phyloP scores from a whole-genome alignment of 495 filamentous ascomycete genomes.

The Talaromyces wortmannii region DNA sequence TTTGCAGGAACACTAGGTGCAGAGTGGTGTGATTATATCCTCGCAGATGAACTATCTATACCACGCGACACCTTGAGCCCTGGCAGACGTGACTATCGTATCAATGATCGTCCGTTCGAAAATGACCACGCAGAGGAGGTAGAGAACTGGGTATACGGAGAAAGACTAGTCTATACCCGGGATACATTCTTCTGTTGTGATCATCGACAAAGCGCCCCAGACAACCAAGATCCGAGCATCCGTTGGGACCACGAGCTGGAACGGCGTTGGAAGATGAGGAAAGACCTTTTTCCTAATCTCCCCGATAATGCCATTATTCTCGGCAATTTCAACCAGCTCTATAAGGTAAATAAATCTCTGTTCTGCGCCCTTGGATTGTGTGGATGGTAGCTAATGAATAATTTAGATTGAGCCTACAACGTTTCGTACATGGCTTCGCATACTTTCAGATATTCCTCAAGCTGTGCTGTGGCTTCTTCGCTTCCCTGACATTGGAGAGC shows the following conservation, averaged over 20 bases:
- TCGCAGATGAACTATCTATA: conserved; percentile 84
- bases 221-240: conserved; percentile 52
- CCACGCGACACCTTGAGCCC: conserved; percentile 76
- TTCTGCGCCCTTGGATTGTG: neutral
- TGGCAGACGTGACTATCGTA: conserved; percentile 61
- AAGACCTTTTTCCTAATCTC: conserved; percentile 83
- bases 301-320: conserved; percentile 84
- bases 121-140: conserved; percentile 55
- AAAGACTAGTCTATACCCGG: conserved; percentile 92
- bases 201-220: conserved; percentile 86
- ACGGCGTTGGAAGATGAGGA: conserved; percentile 88
- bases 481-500: conserved; percentile 91
- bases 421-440: conserved; percentile 93
- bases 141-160: conserved; percentile 87
- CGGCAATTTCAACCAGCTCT: conserved; percentile 98
- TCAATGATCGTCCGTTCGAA: conserved; percentile 66
- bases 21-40: conserved; percentile 97
- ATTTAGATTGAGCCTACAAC: conserved; percentile 91
- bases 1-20: conserved; percentile 95
- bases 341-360: conserved; percentile 62
- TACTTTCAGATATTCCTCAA: conserved; percentile 79
- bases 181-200: conserved; percentile 99
- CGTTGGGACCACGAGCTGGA: conserved; percentile 83
- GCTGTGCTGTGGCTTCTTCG: conserved; percentile 93
- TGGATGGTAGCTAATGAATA: neutral